Percentiles rank a stretch among this genome's conserved stretches.
These are phyloP conservation scores for Penicillium vulpinum DNA, from an alignment of 2,329 filamentous ascomycete genomes.

Conservation along the genomic window DNA sequence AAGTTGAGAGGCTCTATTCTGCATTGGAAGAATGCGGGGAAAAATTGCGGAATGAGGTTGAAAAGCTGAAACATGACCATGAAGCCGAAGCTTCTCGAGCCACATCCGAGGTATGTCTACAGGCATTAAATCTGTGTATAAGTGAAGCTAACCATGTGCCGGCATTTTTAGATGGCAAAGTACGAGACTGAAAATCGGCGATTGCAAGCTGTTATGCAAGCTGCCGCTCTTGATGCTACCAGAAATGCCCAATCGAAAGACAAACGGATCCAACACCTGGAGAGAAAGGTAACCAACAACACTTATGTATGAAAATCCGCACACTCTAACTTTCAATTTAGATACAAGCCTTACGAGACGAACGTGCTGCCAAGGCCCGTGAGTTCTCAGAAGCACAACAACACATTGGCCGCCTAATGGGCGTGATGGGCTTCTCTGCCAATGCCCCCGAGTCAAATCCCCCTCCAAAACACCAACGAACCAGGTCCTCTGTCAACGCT, in stretches of 20 bases:
- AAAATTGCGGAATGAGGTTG: conserved; percentile 20
- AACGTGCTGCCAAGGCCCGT: conserved; percentile 38
- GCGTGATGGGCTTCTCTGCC: conserved; percentile 39
- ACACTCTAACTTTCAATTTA: conserved; percentile 12
- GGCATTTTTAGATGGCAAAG: conserved; percentile 19
- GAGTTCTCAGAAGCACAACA: conserved; percentile 44
- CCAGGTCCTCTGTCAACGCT: conserved; percentile 15
- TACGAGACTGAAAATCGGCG: conserved; percentile 28
- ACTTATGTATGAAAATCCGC: too few species aligned
- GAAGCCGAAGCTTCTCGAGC: conserved; percentile 21
- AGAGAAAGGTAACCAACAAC: conserved; percentile 31
- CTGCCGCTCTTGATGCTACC: conserved; percentile 23
- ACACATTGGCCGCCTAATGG: conserved; percentile 41
- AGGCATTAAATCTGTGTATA: not conserved
- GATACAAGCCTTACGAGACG: conserved; percentile 38
- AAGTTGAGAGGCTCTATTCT: conserved; percentile 22
- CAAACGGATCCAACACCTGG: conserved; percentile 33
- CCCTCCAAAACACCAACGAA: conserved; percentile 17
- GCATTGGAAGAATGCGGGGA: conserved; percentile 25
- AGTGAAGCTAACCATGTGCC: not conserved
- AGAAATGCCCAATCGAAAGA: conserved; percentile 34
- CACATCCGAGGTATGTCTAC: conserved; percentile 24
- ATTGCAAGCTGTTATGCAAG: conserved; percentile 29
- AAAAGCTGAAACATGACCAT: conserved; percentile 23
- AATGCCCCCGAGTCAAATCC: conserved; percentile 17